Percentiles rank a stretch among this genome's conserved stretches.
Conservation (phyloP, 2,329 filamentous ascomycete species). For the Penicillium digitatum region DNA sequence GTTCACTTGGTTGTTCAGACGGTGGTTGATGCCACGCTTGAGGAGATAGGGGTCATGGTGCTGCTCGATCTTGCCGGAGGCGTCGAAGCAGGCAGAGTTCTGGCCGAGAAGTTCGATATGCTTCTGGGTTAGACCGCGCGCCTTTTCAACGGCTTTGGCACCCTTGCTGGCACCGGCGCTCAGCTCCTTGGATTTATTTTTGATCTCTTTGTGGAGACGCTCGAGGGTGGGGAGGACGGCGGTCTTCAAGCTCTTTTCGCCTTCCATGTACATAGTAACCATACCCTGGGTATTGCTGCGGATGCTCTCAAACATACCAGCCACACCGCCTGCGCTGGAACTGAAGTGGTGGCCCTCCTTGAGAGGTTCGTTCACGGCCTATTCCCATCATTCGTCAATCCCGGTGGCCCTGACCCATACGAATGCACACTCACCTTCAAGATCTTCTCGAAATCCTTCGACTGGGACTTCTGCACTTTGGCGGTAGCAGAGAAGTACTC, state of each 20-base stretch:
- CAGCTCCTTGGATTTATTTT: constrained; percentile 91
- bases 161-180: constrained; percentile 74
- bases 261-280: constrained; percentile 83
- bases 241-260: constrained; percentile 83
- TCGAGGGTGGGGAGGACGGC: constrained; percentile 84
- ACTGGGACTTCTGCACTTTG: constrained; percentile 76
- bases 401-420: neutral
- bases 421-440: constrained; percentile 61
- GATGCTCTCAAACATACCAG: constrained; percentile 91
- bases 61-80: constrained; percentile 66
- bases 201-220: constrained; percentile 91
- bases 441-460: constrained; percentile 93
- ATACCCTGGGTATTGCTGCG: constrained; percentile 74
- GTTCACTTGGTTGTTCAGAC: constrained; percentile 82
- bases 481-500: constrained; percentile 83
- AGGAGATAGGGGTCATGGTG: constrained; percentile 84
- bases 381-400: neutral
- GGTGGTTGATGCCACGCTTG: constrained; percentile 73
- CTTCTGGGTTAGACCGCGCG: constrained; percentile 81
- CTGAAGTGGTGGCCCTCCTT: constrained; percentile 92
- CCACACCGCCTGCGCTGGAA: constrained; percentile 78
- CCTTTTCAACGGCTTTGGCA: constrained; percentile 87
- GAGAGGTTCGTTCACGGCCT: constrained; percentile 81
- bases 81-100: constrained; percentile 75
- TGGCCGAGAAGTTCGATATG: constrained; percentile 92